phyloP scores from a whole-genome alignment of 202 grass and related monocot species.

The Bolboschoenoplectus hybrid region DNA sequence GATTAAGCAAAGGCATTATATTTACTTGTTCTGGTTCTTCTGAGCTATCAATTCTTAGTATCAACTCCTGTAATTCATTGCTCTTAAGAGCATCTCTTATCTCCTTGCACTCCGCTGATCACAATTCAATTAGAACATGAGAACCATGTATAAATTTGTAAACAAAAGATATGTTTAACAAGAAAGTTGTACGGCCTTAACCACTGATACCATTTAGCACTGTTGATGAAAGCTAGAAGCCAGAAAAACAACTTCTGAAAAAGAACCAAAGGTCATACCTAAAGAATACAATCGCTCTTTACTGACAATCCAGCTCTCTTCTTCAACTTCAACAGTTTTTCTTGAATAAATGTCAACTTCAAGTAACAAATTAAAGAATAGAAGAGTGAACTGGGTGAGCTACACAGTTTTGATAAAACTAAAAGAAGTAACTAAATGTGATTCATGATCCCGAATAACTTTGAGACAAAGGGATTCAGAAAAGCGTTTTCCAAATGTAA shows the following conservation, averaged over 20 bases:
- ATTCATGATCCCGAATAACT: slow-evolving; percentile 10
- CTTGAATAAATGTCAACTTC: slow-evolving; percentile 6
- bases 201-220: background rate
- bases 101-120: slow-evolving; percentile 59
- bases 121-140: slow-evolving; percentile 25
- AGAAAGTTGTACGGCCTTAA: background rate
- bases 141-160: slow-evolving; percentile 4
- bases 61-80: slow-evolving; percentile 56
- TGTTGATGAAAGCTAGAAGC: background rate
- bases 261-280: slow-evolving; percentile 44
- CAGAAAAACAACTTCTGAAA: background rate
- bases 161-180: slow-evolving; percentile 10
- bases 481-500: background rate
- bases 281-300: slow-evolving; percentile 68
- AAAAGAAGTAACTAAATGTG: background rate
- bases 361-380: slow-evolving; percentile 33
- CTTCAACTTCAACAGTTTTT: slow-evolving; percentile 64
- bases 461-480: background rate
- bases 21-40: slow-evolving; percentile 63
- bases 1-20: slow-evolving; percentile 25
- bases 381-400: background rate
- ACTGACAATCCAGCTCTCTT: slow-evolving; percentile 69
- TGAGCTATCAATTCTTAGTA: slow-evolving; percentile 64
- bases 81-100: slow-evolving; percentile 64
- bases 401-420: background rate